Evolutionary conservation across 2,329 filamentous ascomycete genomes (phyloP).

Genomic region (Aspergillus hortae): DNA sequence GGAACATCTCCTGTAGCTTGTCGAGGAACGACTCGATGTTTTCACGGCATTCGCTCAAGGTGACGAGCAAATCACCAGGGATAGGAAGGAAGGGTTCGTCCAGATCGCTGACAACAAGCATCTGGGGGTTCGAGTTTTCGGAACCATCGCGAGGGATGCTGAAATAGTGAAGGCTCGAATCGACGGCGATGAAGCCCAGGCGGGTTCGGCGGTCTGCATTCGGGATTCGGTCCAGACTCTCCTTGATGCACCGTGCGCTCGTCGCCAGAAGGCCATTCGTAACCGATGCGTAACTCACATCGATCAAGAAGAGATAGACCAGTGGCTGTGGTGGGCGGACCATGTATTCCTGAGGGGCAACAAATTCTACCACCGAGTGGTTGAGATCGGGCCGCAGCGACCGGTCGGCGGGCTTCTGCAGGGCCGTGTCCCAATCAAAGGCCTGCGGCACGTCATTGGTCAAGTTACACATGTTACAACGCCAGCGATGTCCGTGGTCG

Average conservation of each 20-base stretch:
- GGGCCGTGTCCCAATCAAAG: conserved; percentile 93
- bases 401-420: conserved; percentile 86
- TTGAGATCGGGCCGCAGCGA: conserved; percentile 93
- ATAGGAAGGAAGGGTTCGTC: conserved; percentile 96
- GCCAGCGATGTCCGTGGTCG: conserved; percentile 95
- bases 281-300: conserved; percentile 87
- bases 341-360: conserved; percentile 99
- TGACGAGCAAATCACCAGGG: conserved; percentile 85
- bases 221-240: conserved; percentile 95
- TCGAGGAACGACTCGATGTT: conserved; percentile 89
- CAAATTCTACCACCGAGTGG: conserved; percentile 94
- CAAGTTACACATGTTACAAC: conserved; percentile 99
- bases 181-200: conserved; percentile 91
- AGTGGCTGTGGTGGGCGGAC: conserved; percentile 92
- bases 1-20: conserved; percentile 94
- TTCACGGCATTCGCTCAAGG: conserved; percentile 79
- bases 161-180: conserved; percentile 94
- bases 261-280: conserved; percentile 89
- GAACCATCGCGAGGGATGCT: conserved; percentile 85
- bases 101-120: conserved; percentile 91
- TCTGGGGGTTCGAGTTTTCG: conserved; percentile 78
- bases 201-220: conserved; percentile 91
- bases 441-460: conserved; percentile 99
- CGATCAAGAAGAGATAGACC: conserved; percentile 92
- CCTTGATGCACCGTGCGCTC: conserved; percentile 85